phyloP scores from a whole-genome alignment of 1,284 basidiomycete genomes.

The Takashimella koratensis region DNA sequence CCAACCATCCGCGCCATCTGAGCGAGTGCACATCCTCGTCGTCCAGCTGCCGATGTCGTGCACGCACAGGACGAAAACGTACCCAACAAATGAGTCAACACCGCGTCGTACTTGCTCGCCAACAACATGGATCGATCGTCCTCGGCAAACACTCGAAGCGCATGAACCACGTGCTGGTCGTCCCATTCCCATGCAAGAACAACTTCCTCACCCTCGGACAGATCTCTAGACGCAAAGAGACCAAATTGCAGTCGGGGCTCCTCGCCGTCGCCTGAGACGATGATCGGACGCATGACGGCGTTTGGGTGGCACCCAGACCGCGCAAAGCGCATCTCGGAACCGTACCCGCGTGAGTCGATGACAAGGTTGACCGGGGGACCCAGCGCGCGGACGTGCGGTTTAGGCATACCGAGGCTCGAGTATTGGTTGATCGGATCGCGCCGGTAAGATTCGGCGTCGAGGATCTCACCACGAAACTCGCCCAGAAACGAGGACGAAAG shows the following conservation, averaged over 20 bases:
- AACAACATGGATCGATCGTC: conserved; percentile 46
- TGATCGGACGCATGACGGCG: conserved; percentile 73
- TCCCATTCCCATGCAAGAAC: conserved; percentile 97
- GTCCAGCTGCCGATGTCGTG: conserved; percentile 55
- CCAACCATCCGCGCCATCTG: conserved; percentile 63
- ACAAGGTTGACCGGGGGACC: conserved; percentile 76
- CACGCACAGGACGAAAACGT: conserved; percentile 77
- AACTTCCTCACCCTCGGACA: conserved; percentile 79
- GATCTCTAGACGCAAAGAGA: conserved; percentile 73
- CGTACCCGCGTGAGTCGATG: conserved; percentile 77
- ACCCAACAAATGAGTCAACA: conserved; percentile 67
- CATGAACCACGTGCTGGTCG: conserved; percentile 81
- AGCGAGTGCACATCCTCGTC: conserved; percentile 56
- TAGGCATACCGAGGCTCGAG: conserved; percentile 52
- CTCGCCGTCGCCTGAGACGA: conserved; percentile 45
- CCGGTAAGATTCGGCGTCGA: conserved; percentile 41
- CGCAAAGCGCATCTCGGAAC: conserved; percentile 69
- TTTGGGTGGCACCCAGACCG: conserved; percentile 86
- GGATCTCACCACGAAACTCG: conserved; percentile 44
- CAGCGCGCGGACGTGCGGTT: conserved; percentile 70
- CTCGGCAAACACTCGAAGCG: conserved; percentile 50
- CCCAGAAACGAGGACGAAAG: conserved; percentile 38
- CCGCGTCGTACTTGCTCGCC: conserved; percentile 60
- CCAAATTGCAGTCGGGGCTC: conserved; percentile 65
- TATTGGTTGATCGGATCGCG: conserved; percentile 57